Percentiles rank a stretch among this genome's conserved stretches.
Evolutionary conservation across 768 basidiomycete genomes (phyloP).

Genomic region (Xanthoconium purpureum): DNA sequence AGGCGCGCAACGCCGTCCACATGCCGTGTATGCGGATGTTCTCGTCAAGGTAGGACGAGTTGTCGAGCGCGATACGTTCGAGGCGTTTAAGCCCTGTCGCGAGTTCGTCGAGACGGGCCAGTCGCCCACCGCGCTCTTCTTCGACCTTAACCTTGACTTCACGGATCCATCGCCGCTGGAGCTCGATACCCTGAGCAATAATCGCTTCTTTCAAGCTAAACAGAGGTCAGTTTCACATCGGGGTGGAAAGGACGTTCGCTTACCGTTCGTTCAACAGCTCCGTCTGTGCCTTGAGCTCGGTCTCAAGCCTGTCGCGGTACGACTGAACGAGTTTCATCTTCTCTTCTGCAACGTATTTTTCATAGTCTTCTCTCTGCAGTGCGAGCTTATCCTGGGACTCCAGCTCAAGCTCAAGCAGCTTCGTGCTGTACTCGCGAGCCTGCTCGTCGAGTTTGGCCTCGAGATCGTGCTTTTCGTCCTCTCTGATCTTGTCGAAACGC

Average conservation of each 20-base stretch:
- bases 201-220: slow-evolving; percentile 88
- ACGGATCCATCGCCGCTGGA: slow-evolving; percentile 94
- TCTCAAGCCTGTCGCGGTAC: slow-evolving; percentile 83
- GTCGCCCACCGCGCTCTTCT: slow-evolving; percentile 91
- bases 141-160: slow-evolving; percentile 96
- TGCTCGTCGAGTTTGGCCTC: slow-evolving; percentile 74
- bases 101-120: slow-evolving; percentile 93
- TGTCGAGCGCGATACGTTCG: slow-evolving; percentile 88
- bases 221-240: background rate
- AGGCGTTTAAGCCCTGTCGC: slow-evolving; percentile 87
- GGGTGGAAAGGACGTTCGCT: slow-evolving; percentile 14
- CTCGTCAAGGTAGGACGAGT: slow-evolving; percentile 86
- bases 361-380: slow-evolving; percentile 82
- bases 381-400: slow-evolving; percentile 83
- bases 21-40: slow-evolving; percentile 89
- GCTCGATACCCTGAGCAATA: slow-evolving; percentile 93
- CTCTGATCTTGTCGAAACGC: slow-evolving; percentile 75
- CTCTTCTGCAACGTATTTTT: slow-evolving; percentile 78
- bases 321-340: slow-evolving; percentile 63
- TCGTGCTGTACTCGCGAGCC: slow-evolving; percentile 75
- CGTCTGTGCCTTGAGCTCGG: slow-evolving; percentile 83
- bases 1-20: slow-evolving; percentile 88
- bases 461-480: slow-evolving; percentile 70
- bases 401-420: slow-evolving; percentile 80
- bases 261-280: slow-evolving; percentile 95